Conservation (phyloP, 306 rosid genomes). For the Fragaria vesca region DNA sequence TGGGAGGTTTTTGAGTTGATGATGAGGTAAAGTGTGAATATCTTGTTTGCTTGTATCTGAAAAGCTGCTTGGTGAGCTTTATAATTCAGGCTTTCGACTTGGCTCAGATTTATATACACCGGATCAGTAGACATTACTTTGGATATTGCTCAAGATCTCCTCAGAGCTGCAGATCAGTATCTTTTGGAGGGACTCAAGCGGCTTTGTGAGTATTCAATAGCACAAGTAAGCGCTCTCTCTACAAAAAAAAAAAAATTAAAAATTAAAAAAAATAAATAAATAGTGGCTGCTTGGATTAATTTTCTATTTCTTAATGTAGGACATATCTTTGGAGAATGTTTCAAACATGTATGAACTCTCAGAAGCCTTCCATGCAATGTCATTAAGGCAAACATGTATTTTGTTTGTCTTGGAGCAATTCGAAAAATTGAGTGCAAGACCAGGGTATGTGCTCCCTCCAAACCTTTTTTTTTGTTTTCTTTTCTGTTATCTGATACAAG, state of each 20-base stretch:
- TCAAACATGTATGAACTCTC: slow-evolving; percentile 96
- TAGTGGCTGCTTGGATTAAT: slow-evolving; percentile 19
- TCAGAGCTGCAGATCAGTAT: slow-evolving; percentile 98
- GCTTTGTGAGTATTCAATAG: slow-evolving; percentile 89
- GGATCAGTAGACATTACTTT: slow-evolving; percentile 83
- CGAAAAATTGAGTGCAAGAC: slow-evolving; percentile 76
- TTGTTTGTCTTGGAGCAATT: slow-evolving; percentile 85
- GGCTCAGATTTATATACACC: slow-evolving; percentile 85
- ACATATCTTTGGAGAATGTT: slow-evolving; percentile 83
- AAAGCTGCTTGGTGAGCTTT: slow-evolving; percentile 16
- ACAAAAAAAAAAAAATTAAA: too few species aligned
- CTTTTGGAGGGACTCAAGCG: slow-evolving; percentile 98
- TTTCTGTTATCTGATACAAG: neutral
- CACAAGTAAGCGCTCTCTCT: slow-evolving; percentile 60
- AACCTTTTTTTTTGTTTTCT: neutral
- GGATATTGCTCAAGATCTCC: slow-evolving; percentile 97
- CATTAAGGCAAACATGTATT: slow-evolving; percentile 93
- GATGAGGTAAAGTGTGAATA: slow-evolving; percentile 70
- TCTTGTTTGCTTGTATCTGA: slow-evolving; percentile 13
- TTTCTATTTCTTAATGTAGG: slow-evolving; percentile 40
- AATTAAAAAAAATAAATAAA: too few species aligned
- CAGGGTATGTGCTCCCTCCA: slow-evolving; percentile 65
- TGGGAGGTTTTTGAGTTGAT: slow-evolving; percentile 97
- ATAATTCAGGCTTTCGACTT: slow-evolving; percentile 26
- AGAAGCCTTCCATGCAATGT: slow-evolving; percentile 88